These are phyloP conservation scores for Zalerion maritima DNA, from an alignment of 495 filamentous ascomycete genomes.

Conservation along the genomic window DNA sequence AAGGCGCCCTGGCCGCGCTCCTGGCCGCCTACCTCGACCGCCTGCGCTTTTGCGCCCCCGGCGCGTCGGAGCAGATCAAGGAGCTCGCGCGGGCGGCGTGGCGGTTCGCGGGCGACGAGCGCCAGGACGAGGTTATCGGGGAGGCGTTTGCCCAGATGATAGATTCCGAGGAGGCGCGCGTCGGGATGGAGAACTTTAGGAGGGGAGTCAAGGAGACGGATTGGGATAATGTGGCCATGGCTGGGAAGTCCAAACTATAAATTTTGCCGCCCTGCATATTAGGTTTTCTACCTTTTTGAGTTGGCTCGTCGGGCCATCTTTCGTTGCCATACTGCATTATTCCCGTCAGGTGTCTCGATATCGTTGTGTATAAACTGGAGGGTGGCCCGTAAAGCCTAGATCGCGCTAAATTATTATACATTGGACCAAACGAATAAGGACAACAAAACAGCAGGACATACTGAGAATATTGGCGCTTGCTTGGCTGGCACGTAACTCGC, in stretches of 20 bases:
- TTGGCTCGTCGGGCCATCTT: too few species aligned
- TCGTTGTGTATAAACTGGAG: too few species aligned
- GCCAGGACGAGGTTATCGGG: conserved; percentile 6
- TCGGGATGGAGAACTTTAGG: conserved; percentile 4
- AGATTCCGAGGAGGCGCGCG: conserved; percentile 2
- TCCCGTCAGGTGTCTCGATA: too few species aligned
- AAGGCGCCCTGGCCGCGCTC: not conserved
- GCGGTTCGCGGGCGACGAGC: conserved; percentile 4
- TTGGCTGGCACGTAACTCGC: too few species aligned
- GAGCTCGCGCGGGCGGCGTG: conserved; percentile 6
- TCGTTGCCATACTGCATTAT: too few species aligned
- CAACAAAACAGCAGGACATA: too few species aligned
- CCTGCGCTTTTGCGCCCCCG: conserved; percentile 5
- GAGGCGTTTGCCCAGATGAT: conserved; percentile 7
- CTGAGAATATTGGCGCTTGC: too few species aligned
- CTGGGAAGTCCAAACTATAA: not conserved
- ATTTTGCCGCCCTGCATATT: too few species aligned
- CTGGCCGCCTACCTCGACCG: not conserved
- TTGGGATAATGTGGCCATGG: conserved; percentile 2
- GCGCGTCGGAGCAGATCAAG: conserved; percentile 4
- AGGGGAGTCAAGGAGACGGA: conserved; percentile 7
- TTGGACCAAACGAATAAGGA: too few species aligned
- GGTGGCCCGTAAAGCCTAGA: too few species aligned
- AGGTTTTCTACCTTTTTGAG: too few species aligned
- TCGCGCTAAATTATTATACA: too few species aligned